Conservation (phyloP, 1,284 basidiomycete species). For the Inonotus obliquus region DNA sequence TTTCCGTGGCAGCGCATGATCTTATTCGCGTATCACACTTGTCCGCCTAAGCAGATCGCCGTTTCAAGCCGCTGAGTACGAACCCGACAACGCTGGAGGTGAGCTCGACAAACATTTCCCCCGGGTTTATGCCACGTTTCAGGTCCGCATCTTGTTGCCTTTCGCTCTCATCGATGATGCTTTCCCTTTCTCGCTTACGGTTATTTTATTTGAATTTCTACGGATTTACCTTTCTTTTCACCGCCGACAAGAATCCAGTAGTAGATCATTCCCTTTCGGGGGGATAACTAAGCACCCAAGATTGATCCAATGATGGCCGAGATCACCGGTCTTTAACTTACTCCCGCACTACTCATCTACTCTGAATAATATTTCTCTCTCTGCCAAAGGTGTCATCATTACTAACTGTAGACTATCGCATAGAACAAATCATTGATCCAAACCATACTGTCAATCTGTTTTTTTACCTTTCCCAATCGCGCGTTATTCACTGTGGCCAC, state of each 20-base stretch:
- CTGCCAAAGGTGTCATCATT: background rate
- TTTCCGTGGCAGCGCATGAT: conserved; percentile 8
- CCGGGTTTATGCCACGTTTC: background rate
- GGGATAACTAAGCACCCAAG: background rate
- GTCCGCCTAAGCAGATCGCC: background rate
- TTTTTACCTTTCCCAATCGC: too few species aligned
- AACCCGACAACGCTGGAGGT: background rate
- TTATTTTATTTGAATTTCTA: conserved; percentile 2
- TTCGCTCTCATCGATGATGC: background rate
- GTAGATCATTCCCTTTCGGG: conserved; percentile 6
- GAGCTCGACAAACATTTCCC: conserved; percentile 1
- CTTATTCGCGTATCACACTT: conserved; percentile 7
- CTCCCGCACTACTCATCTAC: background rate
- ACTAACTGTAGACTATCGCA: too few species aligned
- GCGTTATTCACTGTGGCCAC: too few species aligned
- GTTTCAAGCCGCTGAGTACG: conserved; percentile 1
- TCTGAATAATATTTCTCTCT: background rate
- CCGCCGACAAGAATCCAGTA: background rate
- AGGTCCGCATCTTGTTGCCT: background rate
- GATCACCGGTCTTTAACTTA: background rate
- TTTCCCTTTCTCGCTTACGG: background rate
- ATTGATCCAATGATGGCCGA: background rate
- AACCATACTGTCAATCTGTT: too few species aligned
- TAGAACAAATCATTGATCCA: too few species aligned
- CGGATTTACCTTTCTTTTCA: conserved; percentile 17